Evolutionary conservation across 169 alveolate genomes (phyloP).

Genomic region (Plasmodium yoelii): DNA sequence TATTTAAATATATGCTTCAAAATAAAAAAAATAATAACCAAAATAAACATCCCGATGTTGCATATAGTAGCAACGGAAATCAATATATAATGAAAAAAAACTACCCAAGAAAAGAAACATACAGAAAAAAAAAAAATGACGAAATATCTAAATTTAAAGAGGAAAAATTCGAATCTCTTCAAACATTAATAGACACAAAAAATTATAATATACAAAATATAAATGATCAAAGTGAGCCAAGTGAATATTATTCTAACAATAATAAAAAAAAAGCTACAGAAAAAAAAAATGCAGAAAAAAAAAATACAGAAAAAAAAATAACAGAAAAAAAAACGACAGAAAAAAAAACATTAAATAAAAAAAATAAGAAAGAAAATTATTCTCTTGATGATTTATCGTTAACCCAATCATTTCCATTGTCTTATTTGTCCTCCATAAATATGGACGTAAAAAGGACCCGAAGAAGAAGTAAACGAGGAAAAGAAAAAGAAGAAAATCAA

Average conservation of each 20-base stretch:
- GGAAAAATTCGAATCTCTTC: neutral
- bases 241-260: too few species aligned
- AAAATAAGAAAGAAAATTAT: neutral
- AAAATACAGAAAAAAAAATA: neutral
- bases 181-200: too few species aligned
- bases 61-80: neutral
- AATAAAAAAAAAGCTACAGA: neutral
- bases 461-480: neutral
- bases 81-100: neutral
- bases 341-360: neutral
- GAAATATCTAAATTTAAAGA: neutral
- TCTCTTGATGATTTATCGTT: too few species aligned
- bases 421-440: neutral
- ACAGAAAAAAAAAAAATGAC: neutral
- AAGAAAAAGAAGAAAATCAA: slow-evolving; percentile 9
- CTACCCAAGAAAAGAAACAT: neutral
- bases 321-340: neutral
- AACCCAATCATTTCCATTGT: too few species aligned
- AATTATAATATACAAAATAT: neutral
- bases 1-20: slow-evolving; percentile 7
- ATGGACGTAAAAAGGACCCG: slow-evolving; percentile 5
- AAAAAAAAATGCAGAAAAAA: neutral
- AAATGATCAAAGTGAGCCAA: neutral
- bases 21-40: neutral
- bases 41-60: neutral